Evolutionary conservation across 805 yeast genomes (phyloP), one percentile per base, ranked within the genome.

Genomic region (Saturnispora besseyi): DNA sequence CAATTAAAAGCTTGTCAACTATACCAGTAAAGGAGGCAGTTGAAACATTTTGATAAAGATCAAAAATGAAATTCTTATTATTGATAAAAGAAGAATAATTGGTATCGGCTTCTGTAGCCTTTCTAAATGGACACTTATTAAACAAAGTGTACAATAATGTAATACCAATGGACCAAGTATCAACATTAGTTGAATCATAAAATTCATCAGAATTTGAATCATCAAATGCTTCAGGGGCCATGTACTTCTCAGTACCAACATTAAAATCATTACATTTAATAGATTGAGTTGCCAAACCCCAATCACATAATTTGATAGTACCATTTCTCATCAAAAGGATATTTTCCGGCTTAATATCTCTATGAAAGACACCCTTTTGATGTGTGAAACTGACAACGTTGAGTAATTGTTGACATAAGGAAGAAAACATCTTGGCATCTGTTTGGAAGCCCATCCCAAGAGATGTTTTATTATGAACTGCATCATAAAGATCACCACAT

Each of bases 331-430:
- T 75, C 46, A 83, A 65, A 31, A 83, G 65, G 29, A 83, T 73
- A 58, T 83, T 83, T 64, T 83, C 90, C 1, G 90, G 90, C 62
- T 83, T 83, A 51, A 83, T 74, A 60, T 83, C 90, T 44, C 90
- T 69, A 62, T 83, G 90, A 55, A 77, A 82, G 12, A 83, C 71
- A 0, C 83, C 82, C 40, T 67, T 64, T 4, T 74, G 63, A 59
- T 84, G 91, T 4, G 83, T 71, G 57, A 68, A 78, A 12, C 64
- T 57, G 28, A 84, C 64, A 8, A 83, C 86, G 36, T 67, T 65
- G 50, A 68, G 65, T 48, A 84, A 57, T 61, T 82, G 84, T 46
- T 67, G 67, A 34, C 78, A 70, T 61, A 70, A 56, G 28, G 54
- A 49, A n/a, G 54, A 43, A 48, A 61, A 57, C 51, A 46, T 44